Evolutionary conservation across 805 yeast genomes (phyloP), one percentile per base, ranked within the genome.

Genomic region (Yamadazyma takamatsuzukensis): DNA sequence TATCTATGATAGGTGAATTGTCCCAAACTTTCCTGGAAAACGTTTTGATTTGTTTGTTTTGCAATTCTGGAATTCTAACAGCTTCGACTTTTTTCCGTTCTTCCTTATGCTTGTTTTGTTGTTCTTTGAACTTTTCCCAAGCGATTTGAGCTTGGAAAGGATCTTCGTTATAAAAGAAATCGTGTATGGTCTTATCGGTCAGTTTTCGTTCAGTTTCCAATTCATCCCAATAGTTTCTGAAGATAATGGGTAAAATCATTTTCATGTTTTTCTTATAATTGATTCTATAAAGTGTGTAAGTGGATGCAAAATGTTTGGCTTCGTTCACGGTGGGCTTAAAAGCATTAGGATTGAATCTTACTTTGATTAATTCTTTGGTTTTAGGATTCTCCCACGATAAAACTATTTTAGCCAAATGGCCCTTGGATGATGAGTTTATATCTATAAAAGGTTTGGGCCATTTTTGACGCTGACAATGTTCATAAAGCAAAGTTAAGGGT

Each of bases 291-390:
- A 90, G 56, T 0, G 90, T 93, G 44, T 82, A 85, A 0, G 97
- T 88, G 0, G 98, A 97, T 0, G 90, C 88, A 48, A 74, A 72
- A 53, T 89, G 95, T 29, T 96, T 72, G 1, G 97, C 96, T 47
- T 89, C 97, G 19, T 86, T 66, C 2, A 95, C 74, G 0, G 97
- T 86, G 28, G 78, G 84, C 45, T 83, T 87, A 5, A 80, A 68
- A 4, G 72, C 48, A 13, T 71, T 70, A 0, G 80, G 76, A 47
- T 68, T 63, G 78, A 73, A 67, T 33, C 69, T 64, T 2, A 87
- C 69, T 2, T 60, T 57, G 23, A 89, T 72, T 4, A 69, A 48
- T 44, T 84, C 88, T 28, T 76, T 76, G 0, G 96, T 78, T 51
- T 85, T 87, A 0, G 96, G 95, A 45, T 90, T 86, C 27, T 74